These are phyloP conservation scores for Aspergillus sp. DNA, from an alignment of 2,329 filamentous ascomycete genomes.

Conservation along the genomic window DNA sequence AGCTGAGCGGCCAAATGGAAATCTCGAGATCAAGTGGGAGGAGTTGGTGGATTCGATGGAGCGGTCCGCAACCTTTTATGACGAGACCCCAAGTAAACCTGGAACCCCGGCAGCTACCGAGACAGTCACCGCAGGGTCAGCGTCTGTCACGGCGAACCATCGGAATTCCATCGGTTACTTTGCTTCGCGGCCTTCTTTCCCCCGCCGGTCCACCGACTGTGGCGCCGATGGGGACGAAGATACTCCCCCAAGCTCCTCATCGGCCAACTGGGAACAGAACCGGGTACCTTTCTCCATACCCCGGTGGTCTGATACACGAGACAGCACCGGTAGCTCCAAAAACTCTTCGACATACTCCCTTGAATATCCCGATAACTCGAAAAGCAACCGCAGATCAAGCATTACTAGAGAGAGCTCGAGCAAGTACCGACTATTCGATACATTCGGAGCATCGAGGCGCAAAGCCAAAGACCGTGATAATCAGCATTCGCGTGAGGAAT, in stretches of 20 bases:
- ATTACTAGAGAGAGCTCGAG: constrained; percentile 34
- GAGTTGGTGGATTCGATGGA: constrained; percentile 46
- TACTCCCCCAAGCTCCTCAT: constrained; percentile 42
- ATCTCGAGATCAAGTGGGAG: constrained; percentile 46
- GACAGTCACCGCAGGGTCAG: constrained; percentile 21
- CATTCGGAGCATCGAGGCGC: constrained; percentile 36
- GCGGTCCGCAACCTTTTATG: constrained; percentile 36
- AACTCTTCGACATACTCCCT: constrained; percentile 44
- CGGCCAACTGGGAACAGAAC: constrained; percentile 38
- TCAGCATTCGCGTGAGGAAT: constrained; percentile 29
- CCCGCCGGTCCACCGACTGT: constrained; percentile 35
- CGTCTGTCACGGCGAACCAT: constrained; percentile 27
- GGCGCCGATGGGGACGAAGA: constrained; percentile 36
- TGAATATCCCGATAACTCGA: constrained; percentile 34
- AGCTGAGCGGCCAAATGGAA: constrained; percentile 44
- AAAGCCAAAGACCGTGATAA: constrained; percentile 37
- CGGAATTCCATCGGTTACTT: constrained; percentile 41
- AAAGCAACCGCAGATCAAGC: constrained; percentile 28
- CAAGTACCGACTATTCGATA: constrained; percentile 42
- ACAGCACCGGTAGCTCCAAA: constrained; percentile 41
- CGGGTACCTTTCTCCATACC: constrained; percentile 38
- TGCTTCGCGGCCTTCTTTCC: constrained; percentile 29
- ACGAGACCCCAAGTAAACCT: constrained; percentile 33
- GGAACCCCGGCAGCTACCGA: constrained; percentile 34
- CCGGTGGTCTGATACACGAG: constrained; percentile 35